A percentile compares a stretch with the other conserved stretches of the same genome.
Evolutionary conservation across 768 basidiomycete genomes (phyloP).

Genomic region (Leucocoprinus birnbaumii): DNA sequence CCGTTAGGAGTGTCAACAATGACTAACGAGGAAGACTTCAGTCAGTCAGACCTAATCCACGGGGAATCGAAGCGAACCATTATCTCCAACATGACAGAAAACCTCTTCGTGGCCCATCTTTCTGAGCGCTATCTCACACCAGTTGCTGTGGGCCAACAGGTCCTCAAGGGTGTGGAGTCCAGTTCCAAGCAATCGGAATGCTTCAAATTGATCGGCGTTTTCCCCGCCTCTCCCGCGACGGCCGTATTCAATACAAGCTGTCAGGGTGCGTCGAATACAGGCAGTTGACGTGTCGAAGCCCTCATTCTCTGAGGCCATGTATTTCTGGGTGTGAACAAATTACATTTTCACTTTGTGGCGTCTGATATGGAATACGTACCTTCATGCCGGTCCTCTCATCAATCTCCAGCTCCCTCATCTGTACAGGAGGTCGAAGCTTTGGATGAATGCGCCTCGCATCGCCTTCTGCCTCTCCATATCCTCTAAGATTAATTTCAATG

Average conservation of each 20-base stretch:
- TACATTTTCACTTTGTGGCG: not conserved
- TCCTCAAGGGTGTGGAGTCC: constrained; percentile 72
- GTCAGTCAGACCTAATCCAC: not conserved
- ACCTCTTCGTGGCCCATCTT: constrained; percentile 69
- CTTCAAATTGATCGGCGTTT: constrained; percentile 56
- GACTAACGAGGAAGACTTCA: constrained; percentile 19
- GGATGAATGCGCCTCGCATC: constrained; percentile 72
- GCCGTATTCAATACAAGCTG: constrained; percentile 65
- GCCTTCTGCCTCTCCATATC: constrained; percentile 65
- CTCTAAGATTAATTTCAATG: constrained; percentile 32
- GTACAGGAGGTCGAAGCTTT: constrained; percentile 72
- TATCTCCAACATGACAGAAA: constrained; percentile 78
- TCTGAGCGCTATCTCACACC: constrained; percentile 71
- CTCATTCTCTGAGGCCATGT: constrained; percentile 68
- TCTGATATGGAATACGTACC: constrained; percentile 27
- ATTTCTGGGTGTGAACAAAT: constrained; percentile 45
- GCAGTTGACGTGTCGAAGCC: constrained; percentile 77
- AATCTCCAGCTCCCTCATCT: constrained; percentile 69
- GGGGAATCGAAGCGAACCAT: constrained; percentile 27
- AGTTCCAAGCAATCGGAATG: constrained; percentile 69
- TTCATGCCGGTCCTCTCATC: constrained; percentile 82
- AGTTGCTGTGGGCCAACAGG: constrained; percentile 76
- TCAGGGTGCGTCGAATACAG: constrained; percentile 59
- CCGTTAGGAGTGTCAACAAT: constrained; percentile 52
- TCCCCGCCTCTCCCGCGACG: constrained; percentile 54